phyloP scores from a whole-genome alignment of 106 monocot species.

The Dioscorea alata region DNA sequence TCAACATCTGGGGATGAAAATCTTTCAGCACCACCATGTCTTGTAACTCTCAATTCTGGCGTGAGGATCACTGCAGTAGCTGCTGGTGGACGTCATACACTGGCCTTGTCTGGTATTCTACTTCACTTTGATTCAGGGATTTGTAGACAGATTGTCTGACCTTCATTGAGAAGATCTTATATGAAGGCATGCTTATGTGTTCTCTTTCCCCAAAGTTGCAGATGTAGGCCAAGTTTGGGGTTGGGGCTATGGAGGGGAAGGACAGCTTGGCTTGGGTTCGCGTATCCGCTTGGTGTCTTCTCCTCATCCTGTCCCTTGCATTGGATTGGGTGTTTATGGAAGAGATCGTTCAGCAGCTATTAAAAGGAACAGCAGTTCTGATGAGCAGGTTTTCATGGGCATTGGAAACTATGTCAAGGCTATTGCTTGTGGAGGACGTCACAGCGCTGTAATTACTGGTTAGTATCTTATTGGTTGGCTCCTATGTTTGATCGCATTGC shows the following conservation, averaged over 20 bases:
- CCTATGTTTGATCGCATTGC: neutral
- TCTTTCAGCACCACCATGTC: constrained; percentile 75
- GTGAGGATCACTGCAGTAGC: constrained; percentile 64
- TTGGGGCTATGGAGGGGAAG: constrained; percentile 99
- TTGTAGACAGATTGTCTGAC: too few species aligned
- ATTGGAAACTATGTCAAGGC: constrained; percentile 71
- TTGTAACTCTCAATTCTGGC: constrained; percentile 54
- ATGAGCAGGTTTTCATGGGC: constrained; percentile 22
- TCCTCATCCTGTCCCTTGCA: constrained; percentile 83
- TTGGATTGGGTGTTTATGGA: constrained; percentile 46
- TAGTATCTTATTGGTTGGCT: neutral
- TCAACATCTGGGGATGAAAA: constrained; percentile 61
- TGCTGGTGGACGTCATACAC: constrained; percentile 93
- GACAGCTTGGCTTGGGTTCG: constrained; percentile 92
- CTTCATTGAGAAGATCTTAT: too few species aligned
- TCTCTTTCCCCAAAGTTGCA: constrained; percentile 56
- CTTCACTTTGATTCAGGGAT: neutral
- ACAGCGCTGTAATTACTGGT: constrained; percentile 96
- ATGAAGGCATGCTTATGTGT: constrained; percentile 11
- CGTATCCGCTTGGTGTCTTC: constrained; percentile 81
- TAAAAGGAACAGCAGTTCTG: constrained; percentile 37
- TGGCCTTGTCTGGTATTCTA: constrained; percentile 80
- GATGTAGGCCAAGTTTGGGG: constrained; percentile 96
- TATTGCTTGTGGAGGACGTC: constrained; percentile 96
- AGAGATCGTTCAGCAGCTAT: constrained; percentile 41